Conservation (phyloP, 108 stramenopile species). For the Nitzschia sp. region DNA sequence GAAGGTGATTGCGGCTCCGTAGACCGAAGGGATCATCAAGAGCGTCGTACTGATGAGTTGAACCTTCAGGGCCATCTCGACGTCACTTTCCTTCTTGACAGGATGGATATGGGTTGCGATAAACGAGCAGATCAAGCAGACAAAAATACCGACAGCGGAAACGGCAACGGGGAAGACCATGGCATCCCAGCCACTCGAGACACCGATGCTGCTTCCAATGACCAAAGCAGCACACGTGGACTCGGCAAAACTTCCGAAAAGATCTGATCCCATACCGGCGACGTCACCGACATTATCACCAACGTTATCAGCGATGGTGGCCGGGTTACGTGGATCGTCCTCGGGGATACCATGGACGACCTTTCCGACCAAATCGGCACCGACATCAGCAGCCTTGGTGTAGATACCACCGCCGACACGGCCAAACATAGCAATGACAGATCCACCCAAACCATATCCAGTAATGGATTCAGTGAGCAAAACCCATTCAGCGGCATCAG, state of each 20-base stretch:
- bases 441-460: slow-evolving; percentile 97
- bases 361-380: slow-evolving; percentile 99
- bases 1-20: slow-evolving; percentile 76
- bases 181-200: slow-evolving; percentile 89
- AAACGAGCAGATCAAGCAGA: slow-evolving; percentile 95
- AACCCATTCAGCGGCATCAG: slow-evolving; percentile 78
- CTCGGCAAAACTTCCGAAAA: slow-evolving; percentile 98
- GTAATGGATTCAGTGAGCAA: slow-evolving; percentile 93
- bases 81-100: slow-evolving; percentile 85
- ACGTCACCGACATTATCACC: slow-evolving; percentile 99
- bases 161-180: slow-evolving; percentile 96
- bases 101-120: slow-evolving; percentile 94
- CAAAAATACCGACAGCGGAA: slow-evolving; percentile 93
- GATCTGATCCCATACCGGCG: slow-evolving; percentile 98
- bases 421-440: slow-evolving; percentile 99
- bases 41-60: slow-evolving; percentile 96
- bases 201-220: slow-evolving; percentile 88
- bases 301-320: slow-evolving; percentile 99
- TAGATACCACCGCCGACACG: slow-evolving; percentile 99
- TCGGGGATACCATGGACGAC: slow-evolving; percentile 98
- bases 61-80: slow-evolving; percentile 91
- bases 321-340: slow-evolving; percentile 99
- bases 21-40: slow-evolving; percentile 92
- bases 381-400: slow-evolving; percentile 99
- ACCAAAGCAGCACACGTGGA: slow-evolving; percentile 97